phyloP scores from a whole-genome alignment of 2,329 filamentous ascomycete species.

The Diaporthe sp. region DNA sequence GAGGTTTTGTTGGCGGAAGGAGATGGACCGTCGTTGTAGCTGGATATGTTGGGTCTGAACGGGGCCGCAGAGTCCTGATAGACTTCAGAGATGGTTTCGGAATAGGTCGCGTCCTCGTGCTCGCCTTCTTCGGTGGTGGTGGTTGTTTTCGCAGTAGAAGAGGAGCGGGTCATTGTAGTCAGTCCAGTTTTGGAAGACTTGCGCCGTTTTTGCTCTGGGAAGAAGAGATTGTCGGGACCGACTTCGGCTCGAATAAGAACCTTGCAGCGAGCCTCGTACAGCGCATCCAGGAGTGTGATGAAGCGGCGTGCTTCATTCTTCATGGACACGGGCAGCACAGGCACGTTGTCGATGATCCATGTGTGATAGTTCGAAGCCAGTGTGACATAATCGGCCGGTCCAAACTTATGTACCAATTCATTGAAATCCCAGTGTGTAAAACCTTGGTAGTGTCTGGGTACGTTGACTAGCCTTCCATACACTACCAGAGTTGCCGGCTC shows the following conservation, averaged over 20 bases:
- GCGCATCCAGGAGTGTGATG: conserved; percentile 83
- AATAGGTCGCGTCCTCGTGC: conserved; percentile 66
- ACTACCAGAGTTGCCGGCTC: conserved; percentile 59
- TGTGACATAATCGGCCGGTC: conserved; percentile 86
- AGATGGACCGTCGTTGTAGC: conserved; percentile 61
- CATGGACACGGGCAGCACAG: conserved; percentile 74
- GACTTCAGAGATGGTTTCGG: conserved; percentile 79
- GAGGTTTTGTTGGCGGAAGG: conserved; percentile 48
- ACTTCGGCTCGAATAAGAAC: conserved; percentile 77
- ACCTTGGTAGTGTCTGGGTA: conserved; percentile 71
- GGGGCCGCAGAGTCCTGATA: conserved; percentile 84
- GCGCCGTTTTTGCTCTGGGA: conserved; percentile 68
- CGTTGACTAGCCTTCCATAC: conserved; percentile 74
- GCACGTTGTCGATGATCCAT: conserved; percentile 79
- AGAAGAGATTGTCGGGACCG: conserved; percentile 82
- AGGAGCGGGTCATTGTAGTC: conserved; percentile 38
- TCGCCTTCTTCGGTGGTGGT: conserved; percentile 47
- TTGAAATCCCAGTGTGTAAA: conserved; percentile 76
- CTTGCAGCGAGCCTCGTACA: conserved; percentile 87
- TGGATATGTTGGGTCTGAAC: conserved; percentile 83
- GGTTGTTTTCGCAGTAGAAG: conserved; percentile 60
- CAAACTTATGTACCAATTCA: conserved; percentile 77
- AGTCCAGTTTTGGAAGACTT: conserved; percentile 21
- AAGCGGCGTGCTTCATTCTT: conserved; percentile 87
- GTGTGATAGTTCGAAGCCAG: conserved; percentile 86